Conservation (phyloP, 495 filamentous ascomycete genomes). For the Cryomyces minteri region DNA sequence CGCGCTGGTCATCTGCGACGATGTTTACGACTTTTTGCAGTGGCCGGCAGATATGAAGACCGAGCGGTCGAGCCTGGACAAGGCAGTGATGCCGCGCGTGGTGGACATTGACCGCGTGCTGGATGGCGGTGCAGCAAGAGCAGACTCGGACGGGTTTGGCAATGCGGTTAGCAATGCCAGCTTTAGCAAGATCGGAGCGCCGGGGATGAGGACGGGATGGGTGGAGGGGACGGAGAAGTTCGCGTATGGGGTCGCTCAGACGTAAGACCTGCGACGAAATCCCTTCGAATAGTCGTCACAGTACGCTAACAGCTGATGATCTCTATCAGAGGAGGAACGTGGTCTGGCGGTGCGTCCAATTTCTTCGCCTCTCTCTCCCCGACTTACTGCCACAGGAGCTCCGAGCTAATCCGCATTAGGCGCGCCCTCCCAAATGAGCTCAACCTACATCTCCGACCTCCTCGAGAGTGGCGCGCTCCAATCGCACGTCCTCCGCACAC, state of each 20-base stretch:
- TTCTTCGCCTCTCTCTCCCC: too few relatives aligned
- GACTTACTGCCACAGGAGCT: too few relatives aligned
- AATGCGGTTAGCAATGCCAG: slow-evolving; percentile 65
- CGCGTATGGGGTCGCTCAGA: slow-evolving; percentile 44
- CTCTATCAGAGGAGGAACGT: slow-evolving; percentile 44
- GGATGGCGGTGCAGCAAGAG: slow-evolving; percentile 26
- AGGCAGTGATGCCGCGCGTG: slow-evolving; percentile 43
- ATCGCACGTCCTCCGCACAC: slow-evolving; percentile 19
- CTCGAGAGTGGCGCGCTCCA: slow-evolving; percentile 32
- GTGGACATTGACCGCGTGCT: slow-evolving; percentile 58
- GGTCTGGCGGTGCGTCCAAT: slow-evolving; percentile 65
- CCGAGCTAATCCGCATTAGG: slow-evolving; percentile 35
- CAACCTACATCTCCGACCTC: slow-evolving; percentile 44
- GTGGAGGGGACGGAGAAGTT: slow-evolving; percentile 52
- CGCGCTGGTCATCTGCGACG: slow-evolving; percentile 65
- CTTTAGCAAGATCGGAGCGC: slow-evolving; percentile 72
- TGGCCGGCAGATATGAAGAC: slow-evolving; percentile 29
- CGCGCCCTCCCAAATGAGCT: slow-evolving; percentile 51
- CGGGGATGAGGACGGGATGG: slow-evolving; percentile 70
- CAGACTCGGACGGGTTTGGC: slow-evolving; percentile 37
- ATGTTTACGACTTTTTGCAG: slow-evolving; percentile 80
- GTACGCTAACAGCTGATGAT: too few relatives aligned
- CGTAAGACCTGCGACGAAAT: slow-evolving; percentile 24
- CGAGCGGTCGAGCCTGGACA: slow-evolving; percentile 11
- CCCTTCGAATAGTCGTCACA: background rate